Conservation (phyloP, 1,284 basidiomycete species). For the Flammula alnicola region DNA sequence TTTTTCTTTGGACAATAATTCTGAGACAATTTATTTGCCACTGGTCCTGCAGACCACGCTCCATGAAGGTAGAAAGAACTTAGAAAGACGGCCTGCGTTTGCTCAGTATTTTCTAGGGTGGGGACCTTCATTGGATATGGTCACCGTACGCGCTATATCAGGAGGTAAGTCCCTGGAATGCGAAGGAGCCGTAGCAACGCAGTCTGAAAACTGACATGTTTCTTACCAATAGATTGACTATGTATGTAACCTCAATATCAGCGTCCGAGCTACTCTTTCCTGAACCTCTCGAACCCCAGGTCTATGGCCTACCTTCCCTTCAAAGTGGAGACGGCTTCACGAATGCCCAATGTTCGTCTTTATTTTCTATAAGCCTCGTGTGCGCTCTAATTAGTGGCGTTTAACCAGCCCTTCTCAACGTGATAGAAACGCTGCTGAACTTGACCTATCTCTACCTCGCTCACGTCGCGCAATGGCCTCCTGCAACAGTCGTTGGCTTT, state of each 20-base stretch:
- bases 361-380: background rate
- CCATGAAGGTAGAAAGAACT: conserved; percentile 37
- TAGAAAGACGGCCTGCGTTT: background rate
- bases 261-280: background rate
- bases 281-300: conserved; percentile 38
- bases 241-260: conserved; percentile 26
- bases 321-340: conserved; percentile 79
- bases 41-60: conserved; percentile 35
- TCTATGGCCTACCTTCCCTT: conserved; percentile 75
- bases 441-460: conserved; percentile 77
- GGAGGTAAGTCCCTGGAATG: conserved; percentile 62
- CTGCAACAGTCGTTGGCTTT: conserved; percentile 79
- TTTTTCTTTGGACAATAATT: conserved; percentile 52
- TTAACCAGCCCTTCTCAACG: conserved; percentile 73
- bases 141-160: conserved; percentile 80
- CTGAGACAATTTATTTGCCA: conserved; percentile 40
- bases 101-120: conserved; percentile 49
- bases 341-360: conserved; percentile 77
- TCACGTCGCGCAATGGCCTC: conserved; percentile 59
- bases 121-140: conserved; percentile 91
- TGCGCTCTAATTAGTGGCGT: too few relatives aligned
- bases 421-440: conserved; percentile 82
- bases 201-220: background rate
- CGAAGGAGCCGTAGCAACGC: too few relatives aligned
- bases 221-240: conserved; percentile 35